phyloP scores from a whole-genome alignment of 345 rosid species.

The Salix exigua region DNA sequence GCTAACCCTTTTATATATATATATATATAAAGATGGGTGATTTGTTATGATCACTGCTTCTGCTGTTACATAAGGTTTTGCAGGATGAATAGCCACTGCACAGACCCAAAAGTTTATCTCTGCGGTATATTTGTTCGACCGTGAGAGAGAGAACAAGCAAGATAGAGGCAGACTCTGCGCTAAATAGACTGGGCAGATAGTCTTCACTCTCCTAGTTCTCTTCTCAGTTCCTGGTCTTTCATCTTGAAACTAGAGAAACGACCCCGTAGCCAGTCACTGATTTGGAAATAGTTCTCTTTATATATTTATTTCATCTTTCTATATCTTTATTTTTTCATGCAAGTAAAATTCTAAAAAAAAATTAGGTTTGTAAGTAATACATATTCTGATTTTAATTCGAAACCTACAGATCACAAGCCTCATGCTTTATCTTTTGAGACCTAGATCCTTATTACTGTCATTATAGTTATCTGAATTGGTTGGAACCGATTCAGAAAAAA shows the following conservation, averaged over 20 bases:
- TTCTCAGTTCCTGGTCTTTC: constrained; percentile 9
- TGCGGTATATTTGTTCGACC: neutral
- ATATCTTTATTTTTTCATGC: too few relatives aligned
- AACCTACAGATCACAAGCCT: too few relatives aligned
- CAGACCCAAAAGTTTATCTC: neutral
- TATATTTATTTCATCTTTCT: neutral
- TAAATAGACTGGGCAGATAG: neutral
- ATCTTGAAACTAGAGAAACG: neutral
- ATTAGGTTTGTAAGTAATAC: fast-evolving
- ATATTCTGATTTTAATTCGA: too few relatives aligned
- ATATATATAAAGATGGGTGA: too few relatives aligned
- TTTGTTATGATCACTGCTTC: too few relatives aligned
- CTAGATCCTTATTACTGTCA: too few relatives aligned
- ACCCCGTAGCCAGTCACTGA: neutral
- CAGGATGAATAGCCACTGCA: neutral
- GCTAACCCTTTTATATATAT: too few relatives aligned
- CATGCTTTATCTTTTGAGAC: too few relatives aligned
- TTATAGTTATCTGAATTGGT: too few relatives aligned
- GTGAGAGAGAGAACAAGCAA: neutral
- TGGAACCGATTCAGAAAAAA: too few relatives aligned
- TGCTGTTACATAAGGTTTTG: neutral
- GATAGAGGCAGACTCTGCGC: neutral
- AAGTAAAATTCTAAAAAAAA: too few relatives aligned
- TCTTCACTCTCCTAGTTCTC: neutral
- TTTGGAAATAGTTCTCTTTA: neutral